A percentile compares a stretch with the other conserved stretches of the same genome.
These are phyloP conservation scores for Aurantiochytrium sp. DNA, from an alignment of 108 stramenopile species.

Conservation along the genomic window DNA sequence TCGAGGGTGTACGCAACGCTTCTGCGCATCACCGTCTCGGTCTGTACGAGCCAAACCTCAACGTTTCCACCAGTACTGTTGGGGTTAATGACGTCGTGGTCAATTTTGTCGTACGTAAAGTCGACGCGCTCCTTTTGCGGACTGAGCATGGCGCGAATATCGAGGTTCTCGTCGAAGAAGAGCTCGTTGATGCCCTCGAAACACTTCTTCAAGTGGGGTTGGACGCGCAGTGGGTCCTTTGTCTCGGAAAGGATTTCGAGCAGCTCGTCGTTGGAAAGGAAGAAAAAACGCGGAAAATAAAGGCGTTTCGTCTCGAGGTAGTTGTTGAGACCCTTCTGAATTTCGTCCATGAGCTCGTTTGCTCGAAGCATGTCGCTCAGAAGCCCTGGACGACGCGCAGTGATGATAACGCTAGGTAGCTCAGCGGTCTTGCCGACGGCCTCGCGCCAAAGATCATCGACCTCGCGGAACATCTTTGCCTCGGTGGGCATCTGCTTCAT, in stretches of 20 bases:
- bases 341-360: conserved; percentile 51
- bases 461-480: conserved; percentile 40
- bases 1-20: conserved; percentile 42
- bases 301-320: conserved; percentile 60
- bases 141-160: conserved; percentile 49
- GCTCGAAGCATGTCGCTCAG: conserved; percentile 42
- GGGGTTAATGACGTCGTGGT: conserved; percentile 54
- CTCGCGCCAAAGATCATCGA: conserved; percentile 54
- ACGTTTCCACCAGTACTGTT: conserved; percentile 61
- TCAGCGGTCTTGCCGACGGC: conserved; percentile 44
- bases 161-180: conserved; percentile 48
- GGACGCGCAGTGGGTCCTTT: conserved; percentile 59
- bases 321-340: conserved; percentile 54
- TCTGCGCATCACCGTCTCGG: conserved; percentile 47
- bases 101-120: conserved; percentile 40
- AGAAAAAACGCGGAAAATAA: conserved; percentile 57
- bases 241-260: conserved; percentile 65
- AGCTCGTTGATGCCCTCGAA: conserved; percentile 61
- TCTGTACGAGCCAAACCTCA: conserved; percentile 59
- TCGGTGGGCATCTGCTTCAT: conserved; percentile 64
- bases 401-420: conserved; percentile 42
- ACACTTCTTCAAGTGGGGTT: conserved; percentile 65
- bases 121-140: conserved; percentile 49
- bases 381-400: conserved; percentile 42
- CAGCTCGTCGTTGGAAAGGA: conserved; percentile 39